Evolutionary conservation across 116 monocot species (phyloP).

Genomic region (Posidonia oceanica): DNA sequence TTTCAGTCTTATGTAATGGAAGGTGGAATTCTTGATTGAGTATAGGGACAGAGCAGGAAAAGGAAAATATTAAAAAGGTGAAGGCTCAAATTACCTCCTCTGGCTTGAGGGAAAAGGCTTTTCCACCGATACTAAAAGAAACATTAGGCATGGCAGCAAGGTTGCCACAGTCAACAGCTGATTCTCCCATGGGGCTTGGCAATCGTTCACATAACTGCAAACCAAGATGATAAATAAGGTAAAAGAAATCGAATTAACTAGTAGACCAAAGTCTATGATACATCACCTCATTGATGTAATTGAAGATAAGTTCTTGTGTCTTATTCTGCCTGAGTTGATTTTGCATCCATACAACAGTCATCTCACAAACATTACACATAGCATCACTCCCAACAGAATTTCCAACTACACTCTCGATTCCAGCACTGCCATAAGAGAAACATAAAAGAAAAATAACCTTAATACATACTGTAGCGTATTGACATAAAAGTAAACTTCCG

Average conservation of each 20-base stretch:
- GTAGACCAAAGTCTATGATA: background rate
- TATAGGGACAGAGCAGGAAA: background rate
- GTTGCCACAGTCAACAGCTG: constrained; percentile 59
- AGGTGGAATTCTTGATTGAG: background rate
- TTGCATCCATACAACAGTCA: constrained; percentile 83
- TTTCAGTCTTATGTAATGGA: too few species aligned
- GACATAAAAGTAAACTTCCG: background rate
- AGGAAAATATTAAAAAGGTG: background rate
- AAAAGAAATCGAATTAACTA: background rate
- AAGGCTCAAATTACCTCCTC: constrained; percentile 56
- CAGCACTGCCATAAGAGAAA: constrained; percentile 24
- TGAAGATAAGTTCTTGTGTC: constrained; percentile 43
- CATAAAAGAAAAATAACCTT: background rate
- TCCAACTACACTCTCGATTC: constrained; percentile 58
- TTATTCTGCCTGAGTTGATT: constrained; percentile 72
- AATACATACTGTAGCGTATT: background rate
- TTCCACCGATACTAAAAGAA: constrained; percentile 85
- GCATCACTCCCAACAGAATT: constrained; percentile 22
- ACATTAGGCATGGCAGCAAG: constrained; percentile 64
- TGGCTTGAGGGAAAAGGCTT: constrained; percentile 59
- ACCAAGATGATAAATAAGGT: background rate
- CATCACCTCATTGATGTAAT: constrained; percentile 35
- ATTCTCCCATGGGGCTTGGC: constrained; percentile 93
- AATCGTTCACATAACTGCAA: constrained; percentile 75
- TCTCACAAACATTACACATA: constrained; percentile 69